phyloP scores from a whole-genome alignment of 2,329 filamentous ascomycete genomes.

The Sclerotinia nivalis region DNA sequence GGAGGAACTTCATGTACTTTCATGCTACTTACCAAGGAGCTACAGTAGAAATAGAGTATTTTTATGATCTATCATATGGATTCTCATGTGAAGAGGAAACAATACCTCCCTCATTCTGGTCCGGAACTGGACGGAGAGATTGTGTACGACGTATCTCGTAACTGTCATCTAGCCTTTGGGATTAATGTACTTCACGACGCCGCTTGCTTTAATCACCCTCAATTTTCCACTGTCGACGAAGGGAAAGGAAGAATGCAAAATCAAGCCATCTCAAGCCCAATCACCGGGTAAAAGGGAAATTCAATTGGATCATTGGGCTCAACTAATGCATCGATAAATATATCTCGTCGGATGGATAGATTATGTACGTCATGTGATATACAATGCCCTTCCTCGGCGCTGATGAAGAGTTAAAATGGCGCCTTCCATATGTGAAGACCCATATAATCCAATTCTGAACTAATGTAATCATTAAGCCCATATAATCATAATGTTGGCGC shows the following conservation, averaged over 20 bases:
- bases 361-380: conserved; percentile 7
- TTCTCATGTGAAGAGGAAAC: neutral
- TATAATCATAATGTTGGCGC: neutral
- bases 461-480: conserved; percentile 3
- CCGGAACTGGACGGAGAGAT: neutral
- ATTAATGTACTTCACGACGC: neutral
- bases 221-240: neutral
- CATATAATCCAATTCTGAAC: conserved; percentile 6
- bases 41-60: neutral
- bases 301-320: neutral
- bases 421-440: conserved; percentile 5
- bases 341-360: neutral
- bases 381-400: neutral
- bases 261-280: neutral
- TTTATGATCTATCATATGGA: conserved; percentile 18
- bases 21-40: neutral
- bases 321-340: conserved; percentile 8
- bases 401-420: conserved; percentile 1
- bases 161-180: neutral
- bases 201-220: conserved; percentile 7
- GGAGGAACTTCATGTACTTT: conserved; percentile 6
- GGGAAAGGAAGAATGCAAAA: neutral
- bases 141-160: conserved; percentile 5
- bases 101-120: neutral
- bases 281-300: neutral